These are phyloP conservation scores for Helianthus annuus DNA, from an alignment of 129 eudicot genomes.

Conservation along the genomic window HanXRQr2.0-SUNRISE NC_035442.2:2693869-2694368, in stretches of 20 bases:
- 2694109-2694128: slow-evolving; percentile 59
- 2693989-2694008: slow-evolving; percentile 64
- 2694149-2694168: slow-evolving; percentile 33
- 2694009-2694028: slow-evolving; percentile 72
- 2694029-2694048: slow-evolving; percentile 49
- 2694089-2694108: slow-evolving; percentile 52
- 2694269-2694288: slow-evolving; percentile 7
- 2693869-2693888: no score
- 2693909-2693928: no score
- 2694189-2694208: slow-evolving; percentile 56
- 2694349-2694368: slow-evolving; percentile 19
- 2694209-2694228: slow-evolving; percentile 62
- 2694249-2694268: not conserved
- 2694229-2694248: slow-evolving; percentile 42
- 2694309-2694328: slow-evolving; percentile 23
- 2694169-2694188: slow-evolving; percentile 72
- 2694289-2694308: slow-evolving; percentile 6
- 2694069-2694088: slow-evolving; percentile 45
- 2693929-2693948: not conserved
- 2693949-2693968: slow-evolving; percentile 4
- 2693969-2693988: slow-evolving; percentile 63
- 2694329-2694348: slow-evolving; percentile 6
- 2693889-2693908: no score
- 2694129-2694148: slow-evolving; percentile 32
- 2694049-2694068: slow-evolving; percentile 44